Conservation (phyloP, 352 stramenopile genomes). For the Aphanomyces invadans region DNA sequence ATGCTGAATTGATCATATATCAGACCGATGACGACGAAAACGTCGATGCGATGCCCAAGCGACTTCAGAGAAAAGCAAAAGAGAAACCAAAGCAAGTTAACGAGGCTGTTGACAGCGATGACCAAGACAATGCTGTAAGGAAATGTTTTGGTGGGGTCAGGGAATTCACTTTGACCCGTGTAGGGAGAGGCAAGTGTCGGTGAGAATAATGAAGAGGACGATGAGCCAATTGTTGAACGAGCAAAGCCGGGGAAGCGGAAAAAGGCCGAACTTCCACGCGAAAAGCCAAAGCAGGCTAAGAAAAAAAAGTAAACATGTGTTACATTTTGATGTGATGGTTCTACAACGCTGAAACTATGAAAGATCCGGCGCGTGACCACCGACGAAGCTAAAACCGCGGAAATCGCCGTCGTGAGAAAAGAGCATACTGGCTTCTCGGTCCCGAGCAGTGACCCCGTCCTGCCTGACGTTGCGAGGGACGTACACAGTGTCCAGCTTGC, state of each 20-base stretch:
- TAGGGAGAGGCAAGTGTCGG: background rate
- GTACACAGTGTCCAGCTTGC: conserved; percentile 1
- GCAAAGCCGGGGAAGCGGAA: background rate
- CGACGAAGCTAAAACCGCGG: conserved; percentile 10
- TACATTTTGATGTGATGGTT: background rate
- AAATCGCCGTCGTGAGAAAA: conserved; percentile 12
- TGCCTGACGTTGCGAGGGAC: conserved; percentile 4
- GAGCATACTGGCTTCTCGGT: conserved; percentile 7
- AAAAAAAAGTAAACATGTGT: background rate
- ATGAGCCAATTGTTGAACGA: background rate
- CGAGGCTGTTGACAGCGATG: conserved; percentile 24
- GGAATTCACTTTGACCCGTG: background rate
- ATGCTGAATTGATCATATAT: background rate
- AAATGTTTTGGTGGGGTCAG: background rate
- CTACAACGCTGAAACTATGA: background rate
- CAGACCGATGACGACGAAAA: conserved; percentile 16
- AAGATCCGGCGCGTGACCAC: background rate
- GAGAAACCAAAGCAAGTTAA: conserved; percentile 14
- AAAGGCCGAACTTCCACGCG: conserved; percentile 2
- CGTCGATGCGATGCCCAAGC: background rate
- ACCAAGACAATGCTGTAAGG: conserved; percentile 26
- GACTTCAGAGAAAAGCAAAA: background rate
- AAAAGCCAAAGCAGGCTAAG: conserved; percentile 4
- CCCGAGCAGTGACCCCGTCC: background rate
- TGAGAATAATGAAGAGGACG: background rate